phyloP scores from a whole-genome alignment of 2,329 filamentous ascomycete species.

The Talaromyces verruculosus region DNA sequence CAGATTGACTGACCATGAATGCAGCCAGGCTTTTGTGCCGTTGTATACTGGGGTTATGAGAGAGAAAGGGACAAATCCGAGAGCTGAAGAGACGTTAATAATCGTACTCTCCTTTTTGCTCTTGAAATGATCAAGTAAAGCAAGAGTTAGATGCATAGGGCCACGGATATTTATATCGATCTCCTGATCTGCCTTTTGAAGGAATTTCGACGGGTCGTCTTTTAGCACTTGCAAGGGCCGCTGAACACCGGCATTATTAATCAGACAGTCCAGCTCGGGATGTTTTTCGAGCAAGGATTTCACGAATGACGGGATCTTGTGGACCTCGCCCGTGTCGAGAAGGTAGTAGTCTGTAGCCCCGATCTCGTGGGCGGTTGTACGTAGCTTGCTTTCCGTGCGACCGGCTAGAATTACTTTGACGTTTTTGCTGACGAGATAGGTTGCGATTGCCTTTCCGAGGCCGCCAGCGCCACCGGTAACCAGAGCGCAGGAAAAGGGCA shows the following conservation, averaged over 20 bases:
- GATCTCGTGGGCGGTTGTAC: not conserved
- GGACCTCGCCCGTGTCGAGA: not conserved
- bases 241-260: conserved; percentile 7
- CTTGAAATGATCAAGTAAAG: conserved; percentile 2
- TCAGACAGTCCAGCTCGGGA: conserved; percentile 4
- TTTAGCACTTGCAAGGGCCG: conserved; percentile 8
- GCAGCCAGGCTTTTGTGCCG: conserved; percentile 12
- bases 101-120: not conserved
- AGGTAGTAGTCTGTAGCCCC: not conserved
- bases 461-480: conserved; percentile 2
- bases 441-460: conserved; percentile 5
- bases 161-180: conserved; percentile 9
- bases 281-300: not conserved
- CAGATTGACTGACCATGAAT: conserved; percentile 11
- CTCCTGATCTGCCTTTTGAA: not conserved
- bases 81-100: conserved; percentile 7
- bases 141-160: conserved; percentile 5
- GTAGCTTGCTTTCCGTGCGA: conserved; percentile 7
- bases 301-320: not conserved
- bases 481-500: not conserved
- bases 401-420: not conserved
- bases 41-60: conserved; percentile 4
- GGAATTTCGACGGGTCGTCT: not conserved
- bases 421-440: not conserved
- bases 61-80: conserved; percentile 3